A percentile compares a stretch with the other conserved stretches of the same genome.
phyloP scores from a whole-genome alignment of 1,284 basidiomycete species.

The Moesziomyces parantarcticus region DNA sequence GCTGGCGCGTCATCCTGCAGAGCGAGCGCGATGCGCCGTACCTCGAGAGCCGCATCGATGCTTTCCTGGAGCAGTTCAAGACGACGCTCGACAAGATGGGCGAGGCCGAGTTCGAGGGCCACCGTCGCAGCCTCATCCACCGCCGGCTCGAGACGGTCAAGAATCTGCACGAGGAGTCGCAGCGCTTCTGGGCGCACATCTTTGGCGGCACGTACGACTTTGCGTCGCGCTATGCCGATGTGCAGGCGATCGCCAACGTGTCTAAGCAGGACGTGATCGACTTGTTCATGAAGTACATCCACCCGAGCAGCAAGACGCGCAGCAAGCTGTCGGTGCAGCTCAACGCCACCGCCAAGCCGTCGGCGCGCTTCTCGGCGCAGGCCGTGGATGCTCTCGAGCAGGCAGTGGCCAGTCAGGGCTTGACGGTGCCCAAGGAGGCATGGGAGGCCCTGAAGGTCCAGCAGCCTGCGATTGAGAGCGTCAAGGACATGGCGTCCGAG shows the following conservation, averaged over 20 bases:
- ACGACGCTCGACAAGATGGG: conserved; percentile 62
- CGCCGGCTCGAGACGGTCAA: conserved; percentile 64
- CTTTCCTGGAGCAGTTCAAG: conserved; percentile 82
- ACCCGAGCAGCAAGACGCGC: conserved; percentile 68
- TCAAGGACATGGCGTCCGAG: conserved; percentile 54
- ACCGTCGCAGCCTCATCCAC: conserved; percentile 60
- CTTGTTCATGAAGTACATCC: conserved; percentile 78
- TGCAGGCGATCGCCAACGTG: conserved; percentile 74
- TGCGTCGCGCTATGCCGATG: conserved; percentile 76
- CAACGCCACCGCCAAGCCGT: conserved; percentile 70
- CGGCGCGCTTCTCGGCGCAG: conserved; percentile 75
- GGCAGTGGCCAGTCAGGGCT: conserved; percentile 72
- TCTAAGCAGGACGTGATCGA: conserved; percentile 82
- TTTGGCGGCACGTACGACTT: conserved; percentile 70
- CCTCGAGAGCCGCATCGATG: conserved; percentile 87
- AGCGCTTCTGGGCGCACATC: conserved; percentile 74
- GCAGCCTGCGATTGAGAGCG: conserved; percentile 70
- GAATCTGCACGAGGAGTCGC: conserved; percentile 65
- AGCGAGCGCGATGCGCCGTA: conserved; percentile 86
- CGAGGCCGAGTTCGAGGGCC: conserved; percentile 57
- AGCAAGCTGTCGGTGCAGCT: conserved; percentile 58
- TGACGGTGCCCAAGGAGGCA: conserved; percentile 73
- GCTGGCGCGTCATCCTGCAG: conserved; percentile 89
- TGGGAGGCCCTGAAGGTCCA: conserved; percentile 71
- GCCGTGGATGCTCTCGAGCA: conserved; percentile 77